phyloP scores from a whole-genome alignment of 495 filamentous ascomycete genomes.

The Penicillium parvum region DNA sequence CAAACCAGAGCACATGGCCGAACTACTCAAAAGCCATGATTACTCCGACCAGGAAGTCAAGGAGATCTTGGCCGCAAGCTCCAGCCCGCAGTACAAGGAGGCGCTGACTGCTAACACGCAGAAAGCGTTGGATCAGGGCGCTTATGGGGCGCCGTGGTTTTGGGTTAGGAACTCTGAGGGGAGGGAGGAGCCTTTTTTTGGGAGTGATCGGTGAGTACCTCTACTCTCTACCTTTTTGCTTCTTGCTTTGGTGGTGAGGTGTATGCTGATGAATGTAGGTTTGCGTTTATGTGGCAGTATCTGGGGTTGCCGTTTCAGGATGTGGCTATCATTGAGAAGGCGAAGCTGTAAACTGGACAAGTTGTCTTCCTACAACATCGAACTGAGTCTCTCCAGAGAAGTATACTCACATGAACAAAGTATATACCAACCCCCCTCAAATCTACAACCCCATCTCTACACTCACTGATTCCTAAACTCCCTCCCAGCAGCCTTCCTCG shows the following conservation, averaged over 20 bases:
- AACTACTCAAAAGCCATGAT: slow-evolving; percentile 25
- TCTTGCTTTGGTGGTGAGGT: slow-evolving; percentile 3
- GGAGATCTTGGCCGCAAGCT: slow-evolving; percentile 48
- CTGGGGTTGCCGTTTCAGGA: slow-evolving; percentile 36
- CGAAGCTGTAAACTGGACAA: slow-evolving; percentile 10
- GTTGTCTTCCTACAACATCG: not conserved
- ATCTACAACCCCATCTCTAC: too few relatives aligned
- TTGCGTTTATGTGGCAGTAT: slow-evolving; percentile 41
- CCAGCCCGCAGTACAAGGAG: slow-evolving; percentile 52
- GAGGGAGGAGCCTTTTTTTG: slow-evolving; percentile 66
- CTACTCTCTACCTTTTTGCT: slow-evolving; percentile 17
- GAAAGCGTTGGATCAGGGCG: slow-evolving; percentile 54
- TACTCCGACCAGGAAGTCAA: slow-evolving; percentile 42
- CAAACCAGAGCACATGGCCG: slow-evolving; percentile 38
- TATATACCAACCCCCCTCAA: too few relatives aligned
- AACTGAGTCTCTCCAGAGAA: too few relatives aligned
- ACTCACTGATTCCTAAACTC: slow-evolving; percentile 55
- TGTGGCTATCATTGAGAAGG: slow-evolving; percentile 22
- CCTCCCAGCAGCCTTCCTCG: slow-evolving; percentile 64
- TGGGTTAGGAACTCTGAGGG: slow-evolving; percentile 60
- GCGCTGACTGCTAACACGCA: slow-evolving; percentile 54
- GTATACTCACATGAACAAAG: too few relatives aligned
- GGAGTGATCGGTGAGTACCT: slow-evolving; percentile 65
- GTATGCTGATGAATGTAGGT: slow-evolving; percentile 13
- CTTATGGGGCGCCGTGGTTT: slow-evolving; percentile 74